Evolutionary conservation across 768 basidiomycete genomes (phyloP), one percentile per base, ranked within the genome.

Genomic region (Cubamyces lactineus): DNA sequence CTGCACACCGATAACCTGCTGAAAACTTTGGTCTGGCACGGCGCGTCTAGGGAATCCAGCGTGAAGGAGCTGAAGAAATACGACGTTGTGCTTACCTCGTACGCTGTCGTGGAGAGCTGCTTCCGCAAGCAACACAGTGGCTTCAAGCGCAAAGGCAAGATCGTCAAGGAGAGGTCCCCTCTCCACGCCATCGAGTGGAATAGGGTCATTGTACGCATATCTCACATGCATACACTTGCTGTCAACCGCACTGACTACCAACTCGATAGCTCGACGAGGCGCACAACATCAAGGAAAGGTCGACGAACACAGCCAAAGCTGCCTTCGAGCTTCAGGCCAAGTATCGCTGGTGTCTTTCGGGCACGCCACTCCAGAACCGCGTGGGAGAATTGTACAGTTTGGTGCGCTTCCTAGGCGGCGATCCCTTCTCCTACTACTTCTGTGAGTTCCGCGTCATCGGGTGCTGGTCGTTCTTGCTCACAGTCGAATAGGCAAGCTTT

Each of bases 371-470:
- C 9, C 96, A 99, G 74, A 98, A 98, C 71, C 89, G 97, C 66
- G 97, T 99, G n/a, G 97, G 97, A 65, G 97, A 99, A 73, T 77
- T 99, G 52, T 99, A 99, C 77, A 97, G 95, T 73, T 83, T 97
- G 43, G 85, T 98, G 47, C 81, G 92, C 63, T 97, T 98, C 78
- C 75, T 96, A 53, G 94, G 94, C n/a, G 92, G 92, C 28, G 92
- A 95, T 73, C 94, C 93, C 0, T 95, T 93, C 72, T 88, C 93
- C 3, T 91, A 84, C 74, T 96, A 96, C 76, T 96, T 94, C 75
- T 97, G 94, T 89, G 42, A 64, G 67, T 66, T 1, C 0, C 24
- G 21, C 8, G 1, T 1, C 5, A 3, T 16, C 23, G 5, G 11
- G 30, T n/a, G 16, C 9, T 19, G 0, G 3, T 19, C 8, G 7